Conservation (phyloP, 495 filamentous ascomycete species). For the Penicillium cinerascens region DNA sequence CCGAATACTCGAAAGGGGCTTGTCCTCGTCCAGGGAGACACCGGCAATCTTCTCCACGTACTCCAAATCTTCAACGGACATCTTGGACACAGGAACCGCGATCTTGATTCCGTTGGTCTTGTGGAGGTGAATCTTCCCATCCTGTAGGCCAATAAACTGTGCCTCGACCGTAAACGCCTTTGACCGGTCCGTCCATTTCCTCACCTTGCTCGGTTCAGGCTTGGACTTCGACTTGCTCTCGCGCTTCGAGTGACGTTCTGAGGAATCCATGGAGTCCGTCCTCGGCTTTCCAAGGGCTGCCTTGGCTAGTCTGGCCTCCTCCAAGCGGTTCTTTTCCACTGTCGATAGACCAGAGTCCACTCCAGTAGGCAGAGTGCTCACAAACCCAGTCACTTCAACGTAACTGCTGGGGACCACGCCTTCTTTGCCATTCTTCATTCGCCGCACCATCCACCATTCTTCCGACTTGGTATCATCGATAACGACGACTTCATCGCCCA, state of each 20-base stretch:
- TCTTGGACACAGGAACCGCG: constrained; percentile 89
- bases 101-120: constrained; percentile 98
- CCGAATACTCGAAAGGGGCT: constrained; percentile 79
- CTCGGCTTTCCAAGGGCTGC: constrained; percentile 62
- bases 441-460: constrained; percentile 96
- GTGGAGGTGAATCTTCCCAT: constrained; percentile 96
- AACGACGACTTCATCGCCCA: constrained; percentile 87
- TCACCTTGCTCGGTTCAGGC: constrained; percentile 77
- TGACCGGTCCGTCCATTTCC: constrained; percentile 90
- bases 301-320: constrained; percentile 76
- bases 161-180: constrained; percentile 97
- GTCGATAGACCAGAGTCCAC: constrained; percentile 66
- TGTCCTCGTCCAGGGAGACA: constrained; percentile 93
- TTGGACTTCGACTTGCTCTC: constrained; percentile 62
- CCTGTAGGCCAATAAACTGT: constrained; percentile 84
- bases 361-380: constrained; percentile 46
- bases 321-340: constrained; percentile 77
- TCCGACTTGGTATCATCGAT: constrained; percentile 88
- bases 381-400: constrained; percentile 73
- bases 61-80: constrained; percentile 91
- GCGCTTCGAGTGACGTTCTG: constrained; percentile 67
- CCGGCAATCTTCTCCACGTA: constrained; percentile 86
- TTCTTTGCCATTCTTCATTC: constrained; percentile 84
- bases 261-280: constrained; percentile 52
- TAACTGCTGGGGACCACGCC: constrained; percentile 99